Evolutionary conservation across 371 early-diverging fungal genomes (phyloP), one percentile per base, ranked within the genome.

Genomic region (Haplosporangium sp.): DNA sequence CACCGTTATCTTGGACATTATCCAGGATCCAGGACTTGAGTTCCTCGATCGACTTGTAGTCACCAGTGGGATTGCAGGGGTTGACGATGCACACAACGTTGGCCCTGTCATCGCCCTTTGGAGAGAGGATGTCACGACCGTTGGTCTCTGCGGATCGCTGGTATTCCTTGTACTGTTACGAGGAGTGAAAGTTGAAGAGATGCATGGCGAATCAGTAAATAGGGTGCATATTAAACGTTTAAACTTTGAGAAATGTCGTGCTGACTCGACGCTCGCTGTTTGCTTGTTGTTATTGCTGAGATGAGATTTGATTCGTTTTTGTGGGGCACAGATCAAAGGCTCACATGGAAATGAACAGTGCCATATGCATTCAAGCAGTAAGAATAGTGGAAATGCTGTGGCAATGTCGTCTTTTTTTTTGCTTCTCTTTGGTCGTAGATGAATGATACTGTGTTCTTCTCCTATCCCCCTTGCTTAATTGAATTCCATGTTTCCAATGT

Each of bases 61-160:
- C 93, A 64, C 95, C 95, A 1, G 95, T 95, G 23, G 95, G 95
- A 68, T 95, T 95, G 84, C 94, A 94, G 12, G 95, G 95, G 67
- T 95, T 95, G 46, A 95, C 95, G 59, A 95, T 83, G 74, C 93
- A 92, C 7, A 87, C 74, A 61, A 95, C 84, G 57, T 88, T 88
- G 12, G 92, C 91, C 50, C 66, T 80, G 43, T 84, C 85, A 9
- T 75, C 62, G 46, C 83, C 83, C 43, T 83, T 81, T 38, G 89
- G 87, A 1, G 82, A 69, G 56, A 94, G 84, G 56, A 95, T 85
- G 46, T 83, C 82, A 55, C 88, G 89, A 41, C 86, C 86, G 73
- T 91, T 89, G 64, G 92, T 90, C 74, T 85, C 87, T 45, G 95
- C 94, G 29, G 94, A 91, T 37, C 95, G 84, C 76, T 95, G 91